These are phyloP conservation scores for Erodium texanum DNA, from an alignment of 441 rosid species.

Conservation along the genomic window DNA sequence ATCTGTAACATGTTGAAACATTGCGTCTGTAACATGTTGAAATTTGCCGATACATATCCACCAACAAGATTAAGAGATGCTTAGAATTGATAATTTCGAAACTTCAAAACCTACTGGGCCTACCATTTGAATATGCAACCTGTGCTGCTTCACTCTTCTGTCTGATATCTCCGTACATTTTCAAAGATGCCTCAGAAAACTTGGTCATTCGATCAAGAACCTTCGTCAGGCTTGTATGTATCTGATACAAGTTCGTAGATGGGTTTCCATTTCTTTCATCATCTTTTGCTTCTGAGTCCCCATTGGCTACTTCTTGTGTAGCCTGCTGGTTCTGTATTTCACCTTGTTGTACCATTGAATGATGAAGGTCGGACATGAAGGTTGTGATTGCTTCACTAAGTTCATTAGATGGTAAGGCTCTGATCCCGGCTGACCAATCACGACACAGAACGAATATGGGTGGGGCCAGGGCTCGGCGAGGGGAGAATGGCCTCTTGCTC, in stretches of 20 bases:
- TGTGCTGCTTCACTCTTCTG: constrained; percentile 57
- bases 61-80: background rate
- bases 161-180: constrained; percentile 76
- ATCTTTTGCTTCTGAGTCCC: constrained; percentile 27
- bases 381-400: constrained; percentile 46
- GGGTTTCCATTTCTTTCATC: constrained; percentile 28
- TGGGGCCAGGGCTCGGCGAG: constrained; percentile 61
- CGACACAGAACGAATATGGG: constrained; percentile 73
- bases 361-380: constrained; percentile 44
- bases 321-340: constrained; percentile 26
- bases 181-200: constrained; percentile 77
- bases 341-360: constrained; percentile 30
- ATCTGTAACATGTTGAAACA: too few relatives aligned
- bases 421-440: constrained; percentile 72
- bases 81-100: too few relatives aligned
- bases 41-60: background rate
- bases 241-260: constrained; percentile 37
- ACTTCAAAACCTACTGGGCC: constrained; percentile 28
- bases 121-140: constrained; percentile 40
- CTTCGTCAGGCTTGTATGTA: constrained; percentile 58
- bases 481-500: constrained; percentile 58
- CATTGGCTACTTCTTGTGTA: constrained; percentile 21
- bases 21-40: too few relatives aligned
- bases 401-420: constrained; percentile 55
- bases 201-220: constrained; percentile 67